Conservation (phyloP, 768 basidiomycete genomes). For the Kwoniella heveanensis region DNA sequence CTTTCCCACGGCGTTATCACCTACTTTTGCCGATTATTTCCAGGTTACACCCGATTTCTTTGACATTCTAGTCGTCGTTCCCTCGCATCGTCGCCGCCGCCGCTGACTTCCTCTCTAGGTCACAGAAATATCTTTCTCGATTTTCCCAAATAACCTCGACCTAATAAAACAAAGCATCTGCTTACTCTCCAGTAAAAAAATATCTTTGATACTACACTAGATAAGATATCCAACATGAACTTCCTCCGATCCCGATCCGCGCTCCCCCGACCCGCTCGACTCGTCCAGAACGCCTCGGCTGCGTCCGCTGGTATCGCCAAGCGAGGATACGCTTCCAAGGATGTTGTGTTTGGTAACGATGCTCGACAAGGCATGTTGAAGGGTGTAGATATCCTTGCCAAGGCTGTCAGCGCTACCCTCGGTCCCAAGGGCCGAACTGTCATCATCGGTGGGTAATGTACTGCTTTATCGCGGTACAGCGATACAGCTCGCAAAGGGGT, state of each 20-base stretch:
- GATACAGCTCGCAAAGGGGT: too few species aligned
- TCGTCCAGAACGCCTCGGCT: conserved; percentile 38
- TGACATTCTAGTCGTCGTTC: conserved; percentile 12
- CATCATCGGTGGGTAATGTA: conserved; percentile 75
- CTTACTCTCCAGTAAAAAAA: not conserved
- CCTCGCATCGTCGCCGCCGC: conserved; percentile 2
- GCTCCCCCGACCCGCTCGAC: conserved; percentile 48
- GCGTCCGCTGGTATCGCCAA: conserved; percentile 22
- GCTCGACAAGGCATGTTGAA: conserved; percentile 89
- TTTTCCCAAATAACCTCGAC: too few species aligned
- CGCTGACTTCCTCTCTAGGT: not conserved
- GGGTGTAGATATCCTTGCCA: conserved; percentile 94
- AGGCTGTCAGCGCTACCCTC: conserved; percentile 93
- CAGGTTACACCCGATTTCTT: not conserved
- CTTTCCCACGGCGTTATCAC: conserved; percentile 36
- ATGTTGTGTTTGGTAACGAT: conserved; percentile 94
- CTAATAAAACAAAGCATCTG: too few species aligned
- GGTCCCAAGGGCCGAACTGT: conserved; percentile 99
- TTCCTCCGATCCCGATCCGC: conserved; percentile 45
- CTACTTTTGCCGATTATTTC: conserved; percentile 17
- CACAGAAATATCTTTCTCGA: too few species aligned
- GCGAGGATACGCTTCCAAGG: conserved; percentile 63
- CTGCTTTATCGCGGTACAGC: not conserved
- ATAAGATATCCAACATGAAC: conserved; percentile 36
- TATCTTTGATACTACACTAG: conserved; percentile 2